Evolutionary conservation across 768 basidiomycete genomes (phyloP).

Genomic region (Leucosporidium yakuticum): DNA sequence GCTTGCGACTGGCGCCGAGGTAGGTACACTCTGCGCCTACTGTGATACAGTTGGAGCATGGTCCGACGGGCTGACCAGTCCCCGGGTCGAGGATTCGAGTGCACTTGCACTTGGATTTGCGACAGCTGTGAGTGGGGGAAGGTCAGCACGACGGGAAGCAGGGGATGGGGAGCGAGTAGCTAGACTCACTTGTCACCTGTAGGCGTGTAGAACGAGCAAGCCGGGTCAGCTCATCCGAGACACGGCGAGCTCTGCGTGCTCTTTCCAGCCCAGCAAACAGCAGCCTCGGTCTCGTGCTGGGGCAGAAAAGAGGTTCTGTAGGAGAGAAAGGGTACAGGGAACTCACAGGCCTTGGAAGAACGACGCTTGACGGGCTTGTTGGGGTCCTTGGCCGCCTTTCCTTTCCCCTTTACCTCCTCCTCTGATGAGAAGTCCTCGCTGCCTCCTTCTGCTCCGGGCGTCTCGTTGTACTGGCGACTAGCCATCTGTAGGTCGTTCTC

Average conservation of each 20-base stretch:
- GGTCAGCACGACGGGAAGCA: not conserved
- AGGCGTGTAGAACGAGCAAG: not conserved
- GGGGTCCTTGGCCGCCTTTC: constrained; percentile 1
- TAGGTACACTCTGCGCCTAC: constrained; percentile 37
- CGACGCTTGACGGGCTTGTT: constrained; percentile 13
- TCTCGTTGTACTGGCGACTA: too few species aligned
- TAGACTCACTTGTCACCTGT: constrained; percentile 16
- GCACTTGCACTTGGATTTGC: constrained; percentile 34
- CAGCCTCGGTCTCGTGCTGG: not conserved
- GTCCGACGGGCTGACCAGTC: constrained; percentile 44
- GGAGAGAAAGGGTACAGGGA: not conserved
- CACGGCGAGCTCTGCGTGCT: not conserved
- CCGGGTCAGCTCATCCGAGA: not conserved
- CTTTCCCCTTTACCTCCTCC: constrained; percentile 11
- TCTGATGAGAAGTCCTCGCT: constrained; percentile 6
- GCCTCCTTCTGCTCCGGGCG: not conserved
- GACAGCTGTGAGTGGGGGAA: constrained; percentile 16
- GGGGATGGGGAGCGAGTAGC: not conserved
- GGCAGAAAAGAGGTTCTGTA: not conserved
- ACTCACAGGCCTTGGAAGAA: constrained; percentile 48
- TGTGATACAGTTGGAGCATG: constrained; percentile 23
- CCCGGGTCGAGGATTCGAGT: constrained; percentile 21
- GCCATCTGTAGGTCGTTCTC: too few species aligned
- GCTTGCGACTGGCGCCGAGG: constrained; percentile 37
- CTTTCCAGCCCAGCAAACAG: not conserved